A percentile compares a stretch with the other conserved stretches of the same genome.
Conservation (phyloP, 805 yeast genomes). For the Hemisphaericaspora nanyangensis region DNA sequence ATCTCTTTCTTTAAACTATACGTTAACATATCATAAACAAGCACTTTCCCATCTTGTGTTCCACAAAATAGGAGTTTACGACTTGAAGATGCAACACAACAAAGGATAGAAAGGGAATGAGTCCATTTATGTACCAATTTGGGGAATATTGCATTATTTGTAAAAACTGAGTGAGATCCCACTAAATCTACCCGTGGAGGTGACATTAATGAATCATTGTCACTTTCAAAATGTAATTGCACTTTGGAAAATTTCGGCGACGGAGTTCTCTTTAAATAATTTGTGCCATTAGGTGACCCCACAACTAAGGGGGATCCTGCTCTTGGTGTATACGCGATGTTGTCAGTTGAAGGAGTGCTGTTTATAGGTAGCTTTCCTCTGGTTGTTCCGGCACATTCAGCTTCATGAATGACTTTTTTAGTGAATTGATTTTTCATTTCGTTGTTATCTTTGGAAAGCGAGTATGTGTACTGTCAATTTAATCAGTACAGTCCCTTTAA, state of each 20-base stretch:
- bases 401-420: conserved; percentile 29
- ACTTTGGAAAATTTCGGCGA: not conserved
- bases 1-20: conserved; percentile 47
- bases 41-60: conserved; percentile 78
- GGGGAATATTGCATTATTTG: conserved; percentile 14
- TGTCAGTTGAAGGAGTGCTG: conserved; percentile 15
- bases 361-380: conserved; percentile 25
- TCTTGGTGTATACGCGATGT: conserved; percentile 10
- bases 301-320: conserved; percentile 17
- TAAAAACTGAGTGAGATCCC: not conserved
- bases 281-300: conserved; percentile 18
- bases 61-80: conserved; percentile 74
- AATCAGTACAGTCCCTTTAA: too few species aligned
- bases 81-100: conserved; percentile 60
- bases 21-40: conserved; percentile 64
- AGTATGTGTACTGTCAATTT: too few species aligned
- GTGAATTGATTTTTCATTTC: not conserved
- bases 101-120: conserved; percentile 65
- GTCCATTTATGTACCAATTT: conserved; percentile 70
- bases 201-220: conserved; percentile 2
- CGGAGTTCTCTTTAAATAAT: not conserved
- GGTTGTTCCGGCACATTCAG: conserved; percentile 26
- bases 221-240: conserved; percentile 4
- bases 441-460: too few species aligned
- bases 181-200: conserved; percentile 1